Evolutionary conservation across 2,329 filamentous ascomycete species (phyloP).

Genomic region (Ophiostoma tasmaniense): DNA sequence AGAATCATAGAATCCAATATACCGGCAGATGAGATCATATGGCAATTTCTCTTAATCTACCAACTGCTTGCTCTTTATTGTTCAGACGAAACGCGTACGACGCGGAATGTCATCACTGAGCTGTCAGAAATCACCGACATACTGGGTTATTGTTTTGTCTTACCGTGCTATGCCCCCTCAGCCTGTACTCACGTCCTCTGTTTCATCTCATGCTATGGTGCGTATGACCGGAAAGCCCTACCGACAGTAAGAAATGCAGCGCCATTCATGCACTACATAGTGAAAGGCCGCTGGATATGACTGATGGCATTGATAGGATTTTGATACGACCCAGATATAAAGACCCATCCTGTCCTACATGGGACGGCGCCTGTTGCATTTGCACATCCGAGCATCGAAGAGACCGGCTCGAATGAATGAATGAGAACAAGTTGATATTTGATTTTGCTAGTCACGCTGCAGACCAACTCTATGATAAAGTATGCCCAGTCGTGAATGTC

Average conservation of each 20-base stretch:
- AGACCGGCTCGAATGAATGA: neutral
- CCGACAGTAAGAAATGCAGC: neutral
- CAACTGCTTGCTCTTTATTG: neutral
- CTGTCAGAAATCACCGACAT: constrained; percentile 12
- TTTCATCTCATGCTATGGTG: constrained; percentile 13
- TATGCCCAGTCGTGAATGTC: neutral
- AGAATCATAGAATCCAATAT: neutral
- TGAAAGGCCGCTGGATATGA: neutral
- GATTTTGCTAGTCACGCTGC: neutral
- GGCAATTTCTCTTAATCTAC: too few species aligned
- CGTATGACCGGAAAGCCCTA: constrained; percentile 13
- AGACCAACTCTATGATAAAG: neutral
- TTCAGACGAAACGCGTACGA: neutral
- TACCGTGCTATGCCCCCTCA: neutral
- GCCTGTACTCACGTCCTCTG: neutral
- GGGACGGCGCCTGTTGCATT: neutral
- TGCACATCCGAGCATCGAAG: neutral
- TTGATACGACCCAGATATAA: neutral
- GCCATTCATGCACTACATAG: neutral
- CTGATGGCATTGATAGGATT: too few species aligned
- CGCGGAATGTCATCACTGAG: constrained; percentile 6
- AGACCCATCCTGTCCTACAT: neutral
- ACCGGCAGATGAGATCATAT: neutral
- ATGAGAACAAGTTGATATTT: neutral
- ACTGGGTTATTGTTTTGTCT: neutral